Evolutionary conservation across 805 yeast species (phyloP).

Genomic region (Allodekkera sacchari): DNA sequence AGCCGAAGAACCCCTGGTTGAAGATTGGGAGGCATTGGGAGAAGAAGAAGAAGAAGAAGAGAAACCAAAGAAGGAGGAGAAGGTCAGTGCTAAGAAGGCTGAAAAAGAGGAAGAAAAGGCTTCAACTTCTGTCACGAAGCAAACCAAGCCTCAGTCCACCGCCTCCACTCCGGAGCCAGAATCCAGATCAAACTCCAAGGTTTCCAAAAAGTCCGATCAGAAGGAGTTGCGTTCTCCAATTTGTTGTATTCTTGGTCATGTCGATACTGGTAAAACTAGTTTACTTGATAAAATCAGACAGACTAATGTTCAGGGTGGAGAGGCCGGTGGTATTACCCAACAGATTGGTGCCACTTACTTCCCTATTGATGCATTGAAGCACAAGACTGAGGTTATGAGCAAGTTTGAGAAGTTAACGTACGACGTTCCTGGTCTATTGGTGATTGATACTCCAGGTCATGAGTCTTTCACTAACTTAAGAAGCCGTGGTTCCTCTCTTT

Average conservation of each 20-base stretch:
- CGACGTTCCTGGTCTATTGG: conserved; percentile 94
- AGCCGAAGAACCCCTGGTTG: conserved; percentile 35
- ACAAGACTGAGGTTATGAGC: conserved; percentile 88
- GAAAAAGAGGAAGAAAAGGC: conserved; percentile 22
- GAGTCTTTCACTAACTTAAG: conserved; percentile 97
- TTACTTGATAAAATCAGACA: conserved; percentile 94
- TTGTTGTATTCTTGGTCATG: conserved; percentile 98
- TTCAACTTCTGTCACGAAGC: conserved; percentile 22
- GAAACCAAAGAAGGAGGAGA: conserved; percentile 26
- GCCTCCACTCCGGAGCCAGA: conserved; percentile 19
- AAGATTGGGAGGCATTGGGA: conserved; percentile 38
- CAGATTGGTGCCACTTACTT: conserved; percentile 99
- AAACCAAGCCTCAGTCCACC: conserved; percentile 17
- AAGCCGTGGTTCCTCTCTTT: conserved; percentile 96
- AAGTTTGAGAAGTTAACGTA: conserved; percentile 74
- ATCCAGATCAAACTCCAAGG: conserved; percentile 5
- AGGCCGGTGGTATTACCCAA: conserved; percentile 99
- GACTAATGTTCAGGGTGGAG: conserved; percentile 99
- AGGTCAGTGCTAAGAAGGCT: conserved; percentile 22
- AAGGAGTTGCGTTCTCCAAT: conserved; percentile 90
- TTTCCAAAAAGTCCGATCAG: conserved; percentile 12
- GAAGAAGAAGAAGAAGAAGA: conserved; percentile 28
- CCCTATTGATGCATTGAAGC: conserved; percentile 90
- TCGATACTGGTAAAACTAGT: conserved; percentile 99
- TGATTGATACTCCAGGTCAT: conserved; percentile 99